phyloP scores from a whole-genome alignment of 1,139 yeast species.

The Sugiyamaella paludigena region DNA sequence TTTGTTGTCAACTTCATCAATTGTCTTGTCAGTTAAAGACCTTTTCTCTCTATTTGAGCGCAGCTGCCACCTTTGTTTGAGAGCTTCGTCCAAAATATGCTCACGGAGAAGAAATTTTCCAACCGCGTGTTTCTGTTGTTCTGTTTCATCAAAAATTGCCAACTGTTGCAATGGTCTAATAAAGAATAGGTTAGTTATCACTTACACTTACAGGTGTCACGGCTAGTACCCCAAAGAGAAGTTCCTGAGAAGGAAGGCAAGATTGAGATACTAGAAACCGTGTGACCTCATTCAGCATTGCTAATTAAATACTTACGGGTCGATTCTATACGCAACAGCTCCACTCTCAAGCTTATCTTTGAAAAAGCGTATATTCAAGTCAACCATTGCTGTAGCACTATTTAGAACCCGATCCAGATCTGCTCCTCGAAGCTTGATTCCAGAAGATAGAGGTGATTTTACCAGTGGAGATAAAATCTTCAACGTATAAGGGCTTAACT shows the following conservation, averaged over 20 bases:
- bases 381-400: slow-evolving; percentile 31
- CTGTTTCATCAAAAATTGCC: slow-evolving; percentile 28
- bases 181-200: slow-evolving; percentile 20
- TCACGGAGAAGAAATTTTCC: slow-evolving; percentile 34
- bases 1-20: slow-evolving; percentile 6
- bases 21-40: slow-evolving; percentile 2
- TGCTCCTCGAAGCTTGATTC: slow-evolving; percentile 19
- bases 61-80: slow-evolving; percentile 5
- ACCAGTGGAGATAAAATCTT: slow-evolving; percentile 32
- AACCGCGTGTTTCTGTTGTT: slow-evolving; percentile 26
- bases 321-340: slow-evolving; percentile 31
- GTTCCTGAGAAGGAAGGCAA: too few species aligned
- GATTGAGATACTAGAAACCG: not conserved
- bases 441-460: slow-evolving; percentile 20
- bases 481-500: slow-evolving; percentile 35
- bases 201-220: not conserved
- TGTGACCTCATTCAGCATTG: not conserved
- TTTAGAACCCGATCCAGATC: slow-evolving; percentile 27
- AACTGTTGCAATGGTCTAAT: slow-evolving; percentile 34
- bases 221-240: too few species aligned
- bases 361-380: slow-evolving; percentile 28
- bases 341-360: slow-evolving; percentile 36
- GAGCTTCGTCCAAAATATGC: slow-evolving; percentile 25
- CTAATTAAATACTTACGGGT: slow-evolving; percentile 29
- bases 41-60: slow-evolving; percentile 18